Conservation (phyloP, 2,329 filamentous ascomycete genomes). For the Claviceps monticola region DNA sequence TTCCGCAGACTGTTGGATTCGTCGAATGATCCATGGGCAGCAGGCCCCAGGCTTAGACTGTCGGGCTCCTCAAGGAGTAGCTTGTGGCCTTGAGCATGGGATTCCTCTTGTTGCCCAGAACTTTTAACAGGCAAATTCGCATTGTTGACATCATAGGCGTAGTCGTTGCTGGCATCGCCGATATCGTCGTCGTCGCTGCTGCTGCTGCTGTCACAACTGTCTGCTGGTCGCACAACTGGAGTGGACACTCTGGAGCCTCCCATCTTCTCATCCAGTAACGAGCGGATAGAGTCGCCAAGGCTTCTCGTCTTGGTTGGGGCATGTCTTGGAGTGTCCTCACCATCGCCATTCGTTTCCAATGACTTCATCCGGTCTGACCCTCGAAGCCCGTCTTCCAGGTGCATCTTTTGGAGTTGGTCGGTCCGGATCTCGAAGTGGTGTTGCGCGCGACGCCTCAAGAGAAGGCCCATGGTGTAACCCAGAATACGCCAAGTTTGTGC, state of each 20-base stretch:
- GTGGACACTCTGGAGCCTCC: conserved; percentile 51
- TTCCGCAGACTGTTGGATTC: conserved; percentile 21
- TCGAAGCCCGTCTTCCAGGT: conserved; percentile 15
- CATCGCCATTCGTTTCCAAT: conserved; percentile 15
- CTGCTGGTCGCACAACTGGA: conserved; percentile 40
- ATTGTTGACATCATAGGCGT: not conserved
- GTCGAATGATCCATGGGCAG: conserved; percentile 23
- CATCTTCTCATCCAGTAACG: conserved; percentile 39
- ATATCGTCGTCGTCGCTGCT: not conserved
- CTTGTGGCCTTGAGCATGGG: conserved; percentile 21
- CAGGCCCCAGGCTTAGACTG: conserved; percentile 36
- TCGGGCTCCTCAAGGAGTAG: conserved; percentile 37
- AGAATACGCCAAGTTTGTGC: conserved; percentile 52
- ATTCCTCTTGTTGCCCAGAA: conserved; percentile 10
- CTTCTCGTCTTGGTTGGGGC: conserved; percentile 15
- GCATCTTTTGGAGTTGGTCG: conserved; percentile 22
- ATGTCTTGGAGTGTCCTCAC: conserved; percentile 25
- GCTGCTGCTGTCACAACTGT: conserved; percentile 15
- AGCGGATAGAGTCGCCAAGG: conserved; percentile 22
- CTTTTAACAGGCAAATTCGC: not conserved
- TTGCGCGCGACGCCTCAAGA: conserved; percentile 40
- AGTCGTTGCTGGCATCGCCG: not conserved
- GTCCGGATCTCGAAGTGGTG: conserved; percentile 41
- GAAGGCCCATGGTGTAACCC: conserved; percentile 38
- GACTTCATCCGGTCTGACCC: conserved; percentile 13